Evolutionary conservation across 75 land plant species (phyloP).

Genomic region (Pinus tabuliformis): DNA sequence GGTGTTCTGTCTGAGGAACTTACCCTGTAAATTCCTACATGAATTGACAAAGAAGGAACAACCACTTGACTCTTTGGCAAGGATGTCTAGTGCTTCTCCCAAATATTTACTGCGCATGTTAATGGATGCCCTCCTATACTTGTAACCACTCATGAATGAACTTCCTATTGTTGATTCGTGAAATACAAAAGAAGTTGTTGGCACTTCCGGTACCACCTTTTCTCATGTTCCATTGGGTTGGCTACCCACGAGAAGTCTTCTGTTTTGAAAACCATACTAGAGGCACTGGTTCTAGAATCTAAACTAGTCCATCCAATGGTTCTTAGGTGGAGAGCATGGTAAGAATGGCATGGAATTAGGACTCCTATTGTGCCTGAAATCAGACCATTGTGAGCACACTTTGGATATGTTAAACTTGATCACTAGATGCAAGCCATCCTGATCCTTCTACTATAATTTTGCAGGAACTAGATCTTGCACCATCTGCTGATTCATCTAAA

Average conservation of each 20-base stretch:
- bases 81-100: background rate
- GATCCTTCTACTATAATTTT: background rate
- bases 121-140: too few relatives aligned
- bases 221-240: too few relatives aligned
- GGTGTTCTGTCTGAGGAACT: too few relatives aligned
- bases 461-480: background rate
- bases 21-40: too few relatives aligned
- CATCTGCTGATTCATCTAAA: background rate
- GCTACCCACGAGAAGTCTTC: too few relatives aligned
- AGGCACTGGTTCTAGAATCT: too few relatives aligned
- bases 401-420: background rate
- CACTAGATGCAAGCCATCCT: background rate
- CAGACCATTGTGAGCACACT: background rate
- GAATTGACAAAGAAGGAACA: background rate
- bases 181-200: too few relatives aligned
- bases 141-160: too few relatives aligned
- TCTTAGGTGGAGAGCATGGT: background rate
- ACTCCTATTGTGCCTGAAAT: background rate
- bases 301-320: background rate
- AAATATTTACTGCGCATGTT: too few relatives aligned
- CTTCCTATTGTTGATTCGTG: too few relatives aligned
- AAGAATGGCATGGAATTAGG: background rate
- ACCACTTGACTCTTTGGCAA: background rate
- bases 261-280: too few relatives aligned
- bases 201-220: too few relatives aligned